phyloP scores from a whole-genome alignment of 352 stramenopile species.

The Globisporangium cylindrosporum region DNA sequence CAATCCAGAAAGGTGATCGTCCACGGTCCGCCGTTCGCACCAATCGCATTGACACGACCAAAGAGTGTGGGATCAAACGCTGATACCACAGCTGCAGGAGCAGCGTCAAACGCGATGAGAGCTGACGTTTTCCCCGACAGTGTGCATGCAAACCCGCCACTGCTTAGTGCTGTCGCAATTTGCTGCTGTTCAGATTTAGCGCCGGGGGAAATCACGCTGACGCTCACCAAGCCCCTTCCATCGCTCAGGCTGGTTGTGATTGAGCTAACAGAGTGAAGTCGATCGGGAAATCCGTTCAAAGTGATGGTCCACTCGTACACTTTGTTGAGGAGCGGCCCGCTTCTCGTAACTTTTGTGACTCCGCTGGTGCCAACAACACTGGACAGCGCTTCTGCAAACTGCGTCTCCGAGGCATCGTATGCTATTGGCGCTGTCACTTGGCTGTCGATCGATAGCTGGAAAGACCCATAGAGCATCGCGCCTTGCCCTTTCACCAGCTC shows the following conservation, averaged over 20 bases:
- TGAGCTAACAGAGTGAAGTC: conserved; percentile 24
- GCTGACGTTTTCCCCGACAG: conserved; percentile 7
- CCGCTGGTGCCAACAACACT: conserved; percentile 1
- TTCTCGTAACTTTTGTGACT: conserved; percentile 22
- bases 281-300: conserved; percentile 33
- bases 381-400: conserved; percentile 22
- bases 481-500: conserved; percentile 49
- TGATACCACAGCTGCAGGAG: conserved; percentile 14
- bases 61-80: conserved; percentile 30
- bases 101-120: conserved; percentile 32
- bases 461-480: conserved; percentile 35
- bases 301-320: conserved; percentile 38
- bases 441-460: conserved; percentile 42
- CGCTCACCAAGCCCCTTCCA: conserved; percentile 24
- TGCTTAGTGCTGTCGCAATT: conserved; percentile 32
- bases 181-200: conserved; percentile 43
- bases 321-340: conserved; percentile 42
- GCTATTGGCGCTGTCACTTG: conserved; percentile 18
- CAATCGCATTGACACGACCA: conserved; percentile 25
- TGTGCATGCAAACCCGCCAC: conserved; percentile 37
- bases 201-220: conserved; percentile 22
- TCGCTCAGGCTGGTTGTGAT: conserved; percentile 20
- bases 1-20: conserved; percentile 40
- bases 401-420: conserved; percentile 35
- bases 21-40: conserved; percentile 30